Base-by-base conservation (phyloP, 2,329 filamentous ascomycete genomes). In the Fusarium anthophilum region DNA sequence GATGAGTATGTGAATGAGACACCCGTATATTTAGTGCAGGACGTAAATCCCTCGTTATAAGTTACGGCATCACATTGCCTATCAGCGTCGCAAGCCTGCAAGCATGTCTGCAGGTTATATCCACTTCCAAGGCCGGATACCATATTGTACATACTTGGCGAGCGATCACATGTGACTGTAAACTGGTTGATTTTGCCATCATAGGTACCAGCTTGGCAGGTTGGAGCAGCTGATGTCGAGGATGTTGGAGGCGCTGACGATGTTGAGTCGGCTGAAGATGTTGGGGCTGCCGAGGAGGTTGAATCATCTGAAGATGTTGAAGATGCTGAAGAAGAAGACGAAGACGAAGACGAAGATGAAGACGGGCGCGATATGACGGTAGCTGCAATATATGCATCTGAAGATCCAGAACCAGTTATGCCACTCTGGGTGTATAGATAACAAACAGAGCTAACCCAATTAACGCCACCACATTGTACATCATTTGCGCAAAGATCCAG, bases 91-190 rank as follows among this genome's bases (percentile, higher is more conserved):
- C 41, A 43, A 15, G 41, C 41, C 13, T 43, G 22, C 5, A 43
- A 24, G 15, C 41, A 43, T 15, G 22, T 15, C 41, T 43, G 13
- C 5, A 43, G 3, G 13, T 13, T 43, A 43, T 43, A 43, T n/a
- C 39, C 39, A 2, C 5, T 1, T n/a, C 39, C 22, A 43, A 43
- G 39, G 3, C 2, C 4, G 10, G 1, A 6, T 3, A 43, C 0
- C 5, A 8, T n/a, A 15, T 4, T n/a, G 8, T 43, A 43, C 2
- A 2, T 3, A 15, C n/a, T 43, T 2, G 22, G 39, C 13, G 13
- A n/a, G 22, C 2, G 3, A 15, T 6, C 22, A 17, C 41, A 43
- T 43, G 22, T 43, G 1, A 43, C 14, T 24, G 3, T 10, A 43
- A 43, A 43, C 41, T 43, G 41, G 10, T 24, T 43, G 13, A 15